Evolutionary conservation across 164 flowering plant genomes (phyloP), one percentile per base, ranked within the genome.

Genomic region (Nelumbo lutea): DNA sequence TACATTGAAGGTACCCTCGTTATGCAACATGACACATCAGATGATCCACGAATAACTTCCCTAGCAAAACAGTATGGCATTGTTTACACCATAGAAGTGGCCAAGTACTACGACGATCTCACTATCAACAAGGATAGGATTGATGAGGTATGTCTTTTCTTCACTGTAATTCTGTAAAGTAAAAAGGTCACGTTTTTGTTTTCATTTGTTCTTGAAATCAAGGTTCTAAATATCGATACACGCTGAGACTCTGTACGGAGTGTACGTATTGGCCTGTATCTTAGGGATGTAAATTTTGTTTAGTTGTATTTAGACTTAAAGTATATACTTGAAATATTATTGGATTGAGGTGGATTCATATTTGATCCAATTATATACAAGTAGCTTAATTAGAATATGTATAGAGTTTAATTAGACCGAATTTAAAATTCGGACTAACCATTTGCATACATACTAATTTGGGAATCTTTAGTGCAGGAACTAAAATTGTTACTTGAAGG

Each of bases 1-100:
- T 86, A 86, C 46, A 59, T 86, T 48, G 90, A 86, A 81, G 90
- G 88, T 2, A 81, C 85, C 65, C 87, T 85, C 38, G 82, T 83
- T 45, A 79, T 82, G 66, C 80, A 85, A 75, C 85, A 2, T 83
- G 84, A 42, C 83, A 55, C 65, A 6, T 55, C 75, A 5, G 79
- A 79, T 67, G 74, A 76, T 70, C 6, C 75, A 0, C 71, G 65
- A 67, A 81, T 87, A 3, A 63, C 64, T 45, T 77, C 87, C 38
- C 51, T 81, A 14, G 72, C 75, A 11, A 66, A 72, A 4, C 51
- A 73, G 58, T 74, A 79, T 47, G 78, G 79, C 58, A 75, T 87
- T 42, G 57, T 87, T 62, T 87, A 87, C 72, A 78, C 81, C 76
- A 75, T 87, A 8, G 91, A 87, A 74, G 74, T 84, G 0, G 92